These are phyloP conservation scores for Deinandra increscens DNA, from an alignment of 129 eudicot genomes.

Conservation along the genomic window DNA sequence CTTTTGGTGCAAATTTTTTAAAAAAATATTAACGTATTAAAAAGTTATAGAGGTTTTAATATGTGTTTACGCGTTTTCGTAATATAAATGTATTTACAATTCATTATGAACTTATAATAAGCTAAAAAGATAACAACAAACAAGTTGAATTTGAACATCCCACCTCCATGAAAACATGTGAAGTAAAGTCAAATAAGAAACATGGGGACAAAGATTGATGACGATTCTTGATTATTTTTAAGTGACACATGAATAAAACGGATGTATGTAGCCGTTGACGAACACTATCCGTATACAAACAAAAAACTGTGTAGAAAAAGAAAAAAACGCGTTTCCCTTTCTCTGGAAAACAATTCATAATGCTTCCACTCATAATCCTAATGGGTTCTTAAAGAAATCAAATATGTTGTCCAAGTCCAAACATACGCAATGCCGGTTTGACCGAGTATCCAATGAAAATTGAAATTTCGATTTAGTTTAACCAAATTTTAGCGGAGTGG, in stretches of 20 bases:
- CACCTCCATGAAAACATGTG: background rate
- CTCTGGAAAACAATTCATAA: background rate
- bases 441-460: too few relatives aligned
- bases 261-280: slow-evolving; percentile 10
- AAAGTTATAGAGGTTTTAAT: too few relatives aligned
- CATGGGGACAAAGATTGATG: background rate
- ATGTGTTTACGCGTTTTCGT: too few relatives aligned
- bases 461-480: too few relatives aligned
- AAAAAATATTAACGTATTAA: too few relatives aligned
- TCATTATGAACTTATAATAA: background rate
- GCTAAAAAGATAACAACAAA: background rate
- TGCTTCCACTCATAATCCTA: background rate
- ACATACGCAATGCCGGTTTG: too few relatives aligned
- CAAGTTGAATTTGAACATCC: background rate
- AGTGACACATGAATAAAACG: background rate
- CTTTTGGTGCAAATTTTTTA: too few relatives aligned
- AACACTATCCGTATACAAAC: background rate
- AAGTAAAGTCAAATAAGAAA: slow-evolving; percentile 6
- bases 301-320: background rate
- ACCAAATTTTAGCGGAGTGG: too few relatives aligned
- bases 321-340: slow-evolving; percentile 15
- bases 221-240: background rate
- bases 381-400: too few relatives aligned
- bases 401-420: background rate
- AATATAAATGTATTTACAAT: background rate